Evolutionary conservation across 306 rosid species (phyloP).

Genomic region (Pterocarpus santalinus): DNA sequence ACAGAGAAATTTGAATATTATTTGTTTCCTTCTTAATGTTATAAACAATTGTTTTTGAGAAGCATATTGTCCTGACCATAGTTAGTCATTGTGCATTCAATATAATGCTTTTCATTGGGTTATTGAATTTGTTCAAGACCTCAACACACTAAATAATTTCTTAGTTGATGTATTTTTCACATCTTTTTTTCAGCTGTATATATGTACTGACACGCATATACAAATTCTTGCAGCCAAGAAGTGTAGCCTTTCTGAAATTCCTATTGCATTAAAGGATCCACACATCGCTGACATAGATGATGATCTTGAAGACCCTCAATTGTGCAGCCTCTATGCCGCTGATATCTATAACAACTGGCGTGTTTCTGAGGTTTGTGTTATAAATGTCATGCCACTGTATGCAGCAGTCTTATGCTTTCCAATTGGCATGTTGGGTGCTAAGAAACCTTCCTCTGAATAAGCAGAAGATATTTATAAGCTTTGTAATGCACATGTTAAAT

Average conservation of each 20-base stretch:
- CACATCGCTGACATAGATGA: slow-evolving; percentile 70
- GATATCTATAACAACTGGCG: slow-evolving; percentile 75
- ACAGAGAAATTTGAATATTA: background rate
- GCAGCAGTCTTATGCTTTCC: slow-evolving; percentile 15
- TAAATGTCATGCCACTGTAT: slow-evolving; percentile 27
- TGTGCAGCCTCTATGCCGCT: slow-evolving; percentile 76
- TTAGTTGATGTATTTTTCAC: background rate
- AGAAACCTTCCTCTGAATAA: background rate
- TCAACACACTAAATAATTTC: background rate
- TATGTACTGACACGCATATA: slow-evolving; percentile 10
- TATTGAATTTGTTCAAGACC: background rate
- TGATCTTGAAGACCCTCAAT: slow-evolving; percentile 69
- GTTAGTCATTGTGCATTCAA: background rate
- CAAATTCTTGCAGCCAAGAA: slow-evolving; percentile 53
- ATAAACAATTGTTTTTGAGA: background rate
- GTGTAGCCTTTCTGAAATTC: slow-evolving; percentile 47
- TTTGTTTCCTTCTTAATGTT: background rate
- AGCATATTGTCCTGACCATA: background rate
- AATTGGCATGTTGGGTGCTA: background rate
- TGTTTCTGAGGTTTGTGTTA: slow-evolving; percentile 78
- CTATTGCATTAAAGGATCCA: slow-evolving; percentile 48
- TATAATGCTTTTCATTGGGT: background rate
- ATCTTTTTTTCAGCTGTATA: background rate
- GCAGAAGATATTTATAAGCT: background rate
- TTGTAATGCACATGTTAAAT: slow-evolving; percentile 1